phyloP scores from a whole-genome alignment of 2,329 filamentous ascomycete genomes.

The Monosporascus cannonballus region DNA sequence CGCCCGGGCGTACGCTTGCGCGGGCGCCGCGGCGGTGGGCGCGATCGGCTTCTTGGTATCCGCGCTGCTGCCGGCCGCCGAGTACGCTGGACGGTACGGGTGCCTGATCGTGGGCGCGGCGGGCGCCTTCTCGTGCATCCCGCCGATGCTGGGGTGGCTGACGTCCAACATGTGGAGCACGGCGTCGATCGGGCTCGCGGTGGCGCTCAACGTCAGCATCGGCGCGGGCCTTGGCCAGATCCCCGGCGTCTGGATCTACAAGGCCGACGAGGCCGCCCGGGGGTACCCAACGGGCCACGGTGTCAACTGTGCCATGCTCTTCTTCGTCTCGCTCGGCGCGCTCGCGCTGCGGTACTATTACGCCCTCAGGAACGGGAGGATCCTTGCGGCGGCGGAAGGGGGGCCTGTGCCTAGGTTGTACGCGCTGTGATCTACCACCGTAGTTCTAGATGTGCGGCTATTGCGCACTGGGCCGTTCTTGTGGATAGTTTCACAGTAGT shows the following conservation, averaged over 20 bases:
- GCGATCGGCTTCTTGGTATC: conserved; percentile 52
- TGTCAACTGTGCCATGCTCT: conserved; percentile 41
- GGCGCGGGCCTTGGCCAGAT: conserved; percentile 65
- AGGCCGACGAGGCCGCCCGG: conserved; percentile 48
- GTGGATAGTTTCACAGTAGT: no score
- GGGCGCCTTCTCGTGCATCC: conserved; percentile 63
- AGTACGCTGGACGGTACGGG: conserved; percentile 58
- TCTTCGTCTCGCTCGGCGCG: conserved; percentile 21
- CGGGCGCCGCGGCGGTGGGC: conserved; percentile 36
- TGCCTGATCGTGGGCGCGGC: conserved; percentile 62
- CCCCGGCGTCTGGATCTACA: conserved; percentile 69
- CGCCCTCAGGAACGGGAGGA: conserved; percentile 35
- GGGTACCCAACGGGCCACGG: conserved; percentile 66
- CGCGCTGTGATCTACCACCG: conserved; percentile 22
- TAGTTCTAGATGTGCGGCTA: neutral
- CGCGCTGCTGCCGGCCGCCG: conserved; percentile 53
- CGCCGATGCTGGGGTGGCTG: conserved; percentile 65
- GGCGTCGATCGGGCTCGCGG: conserved; percentile 59
- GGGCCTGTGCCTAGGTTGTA: conserved; percentile 31
- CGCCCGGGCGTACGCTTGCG: conserved; percentile 40
- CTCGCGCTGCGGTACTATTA: conserved; percentile 48
- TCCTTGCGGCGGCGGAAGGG: conserved; percentile 27
- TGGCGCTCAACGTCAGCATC: conserved; percentile 63
- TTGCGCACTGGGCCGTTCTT: no score
- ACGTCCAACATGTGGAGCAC: conserved; percentile 62